A percentile compares a stretch with the other conserved stretches of the same genome.
These are phyloP conservation scores for Buddleja alternifolia DNA, from an alignment of 257 asterid species.

Conservation along the genomic window DNA sequence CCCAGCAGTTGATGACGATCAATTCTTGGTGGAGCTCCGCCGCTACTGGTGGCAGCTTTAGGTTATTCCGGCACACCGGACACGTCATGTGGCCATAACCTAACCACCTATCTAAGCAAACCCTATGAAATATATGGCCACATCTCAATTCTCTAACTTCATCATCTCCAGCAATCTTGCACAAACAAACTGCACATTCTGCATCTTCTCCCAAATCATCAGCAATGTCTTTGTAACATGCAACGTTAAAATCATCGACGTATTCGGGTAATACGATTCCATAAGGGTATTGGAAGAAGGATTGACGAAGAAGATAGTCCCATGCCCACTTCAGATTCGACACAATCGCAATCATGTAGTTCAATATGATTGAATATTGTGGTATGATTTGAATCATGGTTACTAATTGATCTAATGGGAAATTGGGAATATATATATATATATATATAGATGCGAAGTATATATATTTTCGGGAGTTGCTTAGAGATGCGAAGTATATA, in stretches of 20 bases:
- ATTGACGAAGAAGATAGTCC: conserved; percentile 26
- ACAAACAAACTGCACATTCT: conserved; percentile 45
- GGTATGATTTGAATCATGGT: conserved; percentile 3
- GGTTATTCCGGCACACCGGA: conserved; percentile 40
- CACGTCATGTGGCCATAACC: conserved; percentile 35
- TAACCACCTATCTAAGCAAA: conserved; percentile 47
- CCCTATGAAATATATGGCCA: conserved; percentile 39
- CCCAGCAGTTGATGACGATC: conserved; percentile 19
- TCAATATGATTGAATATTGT: neutral
- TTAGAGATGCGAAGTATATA: too few species aligned
- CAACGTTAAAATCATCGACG: conserved; percentile 23
- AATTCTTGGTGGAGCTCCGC: conserved; percentile 30
- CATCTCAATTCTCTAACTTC: conserved; percentile 40
- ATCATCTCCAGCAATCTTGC: conserved; percentile 37
- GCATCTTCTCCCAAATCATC: neutral
- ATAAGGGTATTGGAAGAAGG: conserved; percentile 17
- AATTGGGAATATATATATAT: neutral
- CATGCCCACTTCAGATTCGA: conserved; percentile 21
- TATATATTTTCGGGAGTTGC: too few species aligned
- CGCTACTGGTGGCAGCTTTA: conserved; percentile 20
- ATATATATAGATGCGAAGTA: too few species aligned
- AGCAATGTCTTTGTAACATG: conserved; percentile 9
- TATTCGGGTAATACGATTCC: neutral
- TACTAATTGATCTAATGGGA: neutral
- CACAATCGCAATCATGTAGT: neutral